Evolutionary conservation across 331 rosid genomes (phyloP).

Genomic region (Quercus phellos): DNA sequence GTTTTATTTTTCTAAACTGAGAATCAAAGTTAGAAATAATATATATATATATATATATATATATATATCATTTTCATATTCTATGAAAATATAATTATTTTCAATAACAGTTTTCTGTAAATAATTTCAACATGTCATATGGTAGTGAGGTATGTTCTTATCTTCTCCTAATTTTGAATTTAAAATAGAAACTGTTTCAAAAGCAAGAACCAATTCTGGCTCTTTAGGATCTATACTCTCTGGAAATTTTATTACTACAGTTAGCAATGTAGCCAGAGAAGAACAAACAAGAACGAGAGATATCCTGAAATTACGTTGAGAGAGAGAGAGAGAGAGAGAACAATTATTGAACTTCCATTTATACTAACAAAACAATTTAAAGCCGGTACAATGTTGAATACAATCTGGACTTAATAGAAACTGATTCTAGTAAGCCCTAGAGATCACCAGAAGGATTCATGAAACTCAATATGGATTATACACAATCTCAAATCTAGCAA

Average conservation of each 20-base stretch:
- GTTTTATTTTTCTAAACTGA: not conserved
- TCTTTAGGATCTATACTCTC: not conserved
- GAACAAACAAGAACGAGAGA: no score
- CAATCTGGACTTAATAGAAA: not conserved
- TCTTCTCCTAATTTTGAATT: not conserved
- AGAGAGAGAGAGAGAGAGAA: not conserved
- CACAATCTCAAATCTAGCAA: conserved; percentile 14
- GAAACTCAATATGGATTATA: conserved; percentile 19
- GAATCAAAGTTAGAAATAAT: not conserved
- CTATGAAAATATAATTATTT: not conserved
- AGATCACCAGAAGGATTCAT: conserved; percentile 7
- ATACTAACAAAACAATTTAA: not conserved
- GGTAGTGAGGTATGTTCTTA: not conserved
- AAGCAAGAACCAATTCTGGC: no score
- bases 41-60: no score
- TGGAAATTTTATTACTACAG: not conserved
- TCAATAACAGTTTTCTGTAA: not conserved
- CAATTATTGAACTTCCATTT: not conserved
- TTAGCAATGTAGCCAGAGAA: no score
- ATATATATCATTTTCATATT: not conserved
- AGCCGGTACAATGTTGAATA: not conserved
- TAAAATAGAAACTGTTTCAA: not conserved
- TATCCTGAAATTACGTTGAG: not conserved
- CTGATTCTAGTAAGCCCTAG: conserved; percentile 23
- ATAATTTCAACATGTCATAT: not conserved